Conservation (phyloP, 441 rosid genomes). For the Aquilaria agallochum region DNA sequence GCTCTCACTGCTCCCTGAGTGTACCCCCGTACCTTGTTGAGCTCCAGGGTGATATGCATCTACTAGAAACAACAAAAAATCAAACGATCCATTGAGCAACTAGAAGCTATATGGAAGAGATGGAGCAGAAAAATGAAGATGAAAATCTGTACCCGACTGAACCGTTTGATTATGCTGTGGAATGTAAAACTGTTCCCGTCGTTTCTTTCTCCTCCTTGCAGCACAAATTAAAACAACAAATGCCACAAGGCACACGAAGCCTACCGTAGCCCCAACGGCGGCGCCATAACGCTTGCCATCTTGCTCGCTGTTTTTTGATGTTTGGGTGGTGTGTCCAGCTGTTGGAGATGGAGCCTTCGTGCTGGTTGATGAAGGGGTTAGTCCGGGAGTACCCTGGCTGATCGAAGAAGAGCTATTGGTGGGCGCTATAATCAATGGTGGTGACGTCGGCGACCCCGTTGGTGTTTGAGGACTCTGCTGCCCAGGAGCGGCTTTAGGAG, state of each 20-base stretch:
- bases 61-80: conserved; percentile 18
- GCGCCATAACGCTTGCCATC: not conserved
- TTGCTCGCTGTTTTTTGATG: not conserved
- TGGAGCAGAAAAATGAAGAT: not conserved
- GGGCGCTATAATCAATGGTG: conserved; percentile 12
- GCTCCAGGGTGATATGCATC: conserved; percentile 50
- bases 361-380: conserved; percentile 12
- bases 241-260: conserved; percentile 35
- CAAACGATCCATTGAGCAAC: not conserved
- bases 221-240: conserved; percentile 32
- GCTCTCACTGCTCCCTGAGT: conserved; percentile 30
- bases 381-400: conserved; percentile 14
- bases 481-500: not conserved
- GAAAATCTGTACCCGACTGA: conserved; percentile 39
- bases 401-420: conserved; percentile 1
- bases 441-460: conserved; percentile 4
- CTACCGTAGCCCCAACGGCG: conserved; percentile 34
- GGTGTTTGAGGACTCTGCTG: conserved; percentile 23
- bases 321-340: not conserved
- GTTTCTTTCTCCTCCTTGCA: conserved; percentile 38
- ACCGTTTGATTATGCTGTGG: conserved; percentile 41
- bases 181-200: conserved; percentile 12
- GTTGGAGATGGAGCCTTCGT: not conserved
- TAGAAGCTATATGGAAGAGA: not conserved
- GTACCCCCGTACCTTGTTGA: conserved; percentile 27